A percentile compares a stretch with the other conserved stretches of the same genome.
phyloP scores from a whole-genome alignment of 2,329 filamentous ascomycete genomes.

The Epichloe coenophiala region DNA sequence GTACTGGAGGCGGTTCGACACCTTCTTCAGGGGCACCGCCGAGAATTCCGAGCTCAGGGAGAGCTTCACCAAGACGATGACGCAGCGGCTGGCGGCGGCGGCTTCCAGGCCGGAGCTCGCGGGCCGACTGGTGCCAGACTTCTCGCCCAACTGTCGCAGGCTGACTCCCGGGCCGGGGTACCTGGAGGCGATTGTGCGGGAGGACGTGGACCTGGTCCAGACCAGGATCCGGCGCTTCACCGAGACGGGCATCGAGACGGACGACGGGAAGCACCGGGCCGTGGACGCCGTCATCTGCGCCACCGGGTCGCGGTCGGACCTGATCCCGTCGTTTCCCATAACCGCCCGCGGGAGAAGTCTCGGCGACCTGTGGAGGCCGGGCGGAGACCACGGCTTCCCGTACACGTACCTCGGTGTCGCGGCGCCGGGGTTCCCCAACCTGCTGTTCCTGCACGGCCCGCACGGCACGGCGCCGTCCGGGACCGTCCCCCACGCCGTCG shows the following conservation, averaged over 20 bases:
- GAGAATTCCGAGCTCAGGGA: slow-evolving; percentile 34
- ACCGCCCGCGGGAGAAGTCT: slow-evolving; percentile 40
- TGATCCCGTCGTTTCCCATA: slow-evolving; percentile 48
- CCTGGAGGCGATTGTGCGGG: slow-evolving; percentile 47
- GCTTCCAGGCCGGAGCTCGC: slow-evolving; percentile 40
- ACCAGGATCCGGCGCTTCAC: slow-evolving; percentile 45
- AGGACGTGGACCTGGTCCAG: slow-evolving; percentile 49
- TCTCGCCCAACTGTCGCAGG: slow-evolving; percentile 49
- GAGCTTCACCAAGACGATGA: slow-evolving; percentile 36
- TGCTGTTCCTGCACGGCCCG: slow-evolving; percentile 51
- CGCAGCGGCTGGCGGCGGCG: slow-evolving; percentile 25
- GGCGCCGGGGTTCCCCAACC: slow-evolving; percentile 53
- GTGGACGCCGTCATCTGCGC: slow-evolving; percentile 56
- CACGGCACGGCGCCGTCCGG: slow-evolving; percentile 46
- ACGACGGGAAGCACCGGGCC: slow-evolving; percentile 39
- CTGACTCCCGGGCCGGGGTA: slow-evolving; percentile 53
- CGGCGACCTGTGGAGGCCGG: slow-evolving; percentile 39
- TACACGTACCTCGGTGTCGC: slow-evolving; percentile 54
- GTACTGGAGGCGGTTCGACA: slow-evolving; percentile 46
- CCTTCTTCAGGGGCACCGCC: slow-evolving; percentile 39
- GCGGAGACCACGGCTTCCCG: slow-evolving; percentile 45
- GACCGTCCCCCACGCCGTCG: slow-evolving; percentile 53
- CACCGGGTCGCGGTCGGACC: slow-evolving; percentile 50
- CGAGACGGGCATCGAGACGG: slow-evolving; percentile 43
- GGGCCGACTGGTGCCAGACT: slow-evolving; percentile 44